A percentile compares a stretch with the other conserved stretches of the same genome.
Conservation (phyloP, 345 rosid species). For the Melaleuca alternifolia region DNA sequence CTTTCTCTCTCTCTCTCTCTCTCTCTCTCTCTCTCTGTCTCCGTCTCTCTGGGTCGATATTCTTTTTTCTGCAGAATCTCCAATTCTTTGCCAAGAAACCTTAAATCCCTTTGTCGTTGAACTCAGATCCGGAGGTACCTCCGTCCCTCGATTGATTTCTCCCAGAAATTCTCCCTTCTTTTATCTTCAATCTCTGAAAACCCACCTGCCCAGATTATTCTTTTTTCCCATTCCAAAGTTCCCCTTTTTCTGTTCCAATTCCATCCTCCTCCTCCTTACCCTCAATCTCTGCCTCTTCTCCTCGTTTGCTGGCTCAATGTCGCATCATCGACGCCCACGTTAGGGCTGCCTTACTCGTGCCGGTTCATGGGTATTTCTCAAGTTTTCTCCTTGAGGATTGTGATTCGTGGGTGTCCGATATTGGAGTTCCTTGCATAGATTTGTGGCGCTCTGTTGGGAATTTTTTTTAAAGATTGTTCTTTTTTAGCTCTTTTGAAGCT, state of each 20-base stretch:
- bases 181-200: neutral
- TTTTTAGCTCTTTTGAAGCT: neutral
- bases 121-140: neutral
- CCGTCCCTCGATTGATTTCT: neutral
- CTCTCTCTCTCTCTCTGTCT: neutral
- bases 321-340: neutral
- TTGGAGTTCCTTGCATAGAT: neutral
- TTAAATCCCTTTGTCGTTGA: slow-evolving; percentile 4
- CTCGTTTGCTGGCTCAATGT: neutral
- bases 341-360: neutral
- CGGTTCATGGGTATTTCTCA: neutral
- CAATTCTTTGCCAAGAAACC: slow-evolving; percentile 8
- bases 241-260: neutral
- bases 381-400: neutral
- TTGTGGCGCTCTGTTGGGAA: neutral
- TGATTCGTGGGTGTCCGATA: neutral
- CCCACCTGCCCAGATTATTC: neutral
- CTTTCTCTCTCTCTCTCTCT: neutral
- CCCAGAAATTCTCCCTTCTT: neutral
- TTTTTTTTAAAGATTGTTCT: neutral
- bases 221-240: neutral
- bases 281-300: neutral
- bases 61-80: neutral
- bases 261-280: neutral
- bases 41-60: neutral